A percentile compares a stretch with the other conserved stretches of the same genome.
Conservation (phyloP, 1,139 yeast genomes). For the Ashbya aceris region DNA sequence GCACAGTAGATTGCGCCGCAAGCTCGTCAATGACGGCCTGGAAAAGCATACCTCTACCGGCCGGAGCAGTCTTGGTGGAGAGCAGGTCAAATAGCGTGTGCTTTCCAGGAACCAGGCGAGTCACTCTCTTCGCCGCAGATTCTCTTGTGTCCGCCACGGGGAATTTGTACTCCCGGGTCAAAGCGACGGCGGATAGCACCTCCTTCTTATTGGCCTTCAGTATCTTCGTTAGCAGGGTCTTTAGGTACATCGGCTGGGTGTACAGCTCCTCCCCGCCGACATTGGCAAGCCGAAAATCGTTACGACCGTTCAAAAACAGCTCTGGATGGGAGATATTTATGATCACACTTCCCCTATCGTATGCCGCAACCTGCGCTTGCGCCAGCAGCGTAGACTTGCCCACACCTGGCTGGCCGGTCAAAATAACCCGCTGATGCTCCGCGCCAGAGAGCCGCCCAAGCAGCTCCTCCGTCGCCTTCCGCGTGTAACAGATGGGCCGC, state of each 20-base stretch:
- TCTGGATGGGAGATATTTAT: conserved; percentile 61
- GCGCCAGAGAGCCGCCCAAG: conserved; percentile 24
- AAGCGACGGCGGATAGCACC: conserved; percentile 40
- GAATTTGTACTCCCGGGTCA: conserved; percentile 39
- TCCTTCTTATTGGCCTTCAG: conserved; percentile 45
- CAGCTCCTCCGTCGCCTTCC: conserved; percentile 26
- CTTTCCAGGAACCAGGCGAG: conserved; percentile 35
- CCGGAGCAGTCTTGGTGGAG: conserved; percentile 29
- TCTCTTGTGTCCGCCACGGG: conserved; percentile 24
- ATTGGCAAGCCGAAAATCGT: conserved; percentile 43
- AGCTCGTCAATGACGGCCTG: conserved; percentile 49
- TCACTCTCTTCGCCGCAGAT: conserved; percentile 16
- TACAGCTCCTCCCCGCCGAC: conserved; percentile 40
- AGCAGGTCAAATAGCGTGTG: conserved; percentile 39
- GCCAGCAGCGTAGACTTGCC: conserved; percentile 74
- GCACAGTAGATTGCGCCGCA: conserved; percentile 33
- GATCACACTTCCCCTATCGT: conserved; percentile 43
- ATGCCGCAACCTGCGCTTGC: conserved; percentile 58
- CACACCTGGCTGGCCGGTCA: conserved; percentile 65
- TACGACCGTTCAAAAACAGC: conserved; percentile 58
- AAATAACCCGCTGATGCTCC: conserved; percentile 41
- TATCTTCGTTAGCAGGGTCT: conserved; percentile 50
- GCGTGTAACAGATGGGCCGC: conserved; percentile 48
- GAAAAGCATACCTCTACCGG: conserved; percentile 37
- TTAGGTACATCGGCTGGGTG: conserved; percentile 75